A percentile compares a stretch with the other conserved stretches of the same genome.
Evolutionary conservation across 192 early-diverging fungal genomes (phyloP).

Genomic region (Rhizophlyctis rosea): DNA sequence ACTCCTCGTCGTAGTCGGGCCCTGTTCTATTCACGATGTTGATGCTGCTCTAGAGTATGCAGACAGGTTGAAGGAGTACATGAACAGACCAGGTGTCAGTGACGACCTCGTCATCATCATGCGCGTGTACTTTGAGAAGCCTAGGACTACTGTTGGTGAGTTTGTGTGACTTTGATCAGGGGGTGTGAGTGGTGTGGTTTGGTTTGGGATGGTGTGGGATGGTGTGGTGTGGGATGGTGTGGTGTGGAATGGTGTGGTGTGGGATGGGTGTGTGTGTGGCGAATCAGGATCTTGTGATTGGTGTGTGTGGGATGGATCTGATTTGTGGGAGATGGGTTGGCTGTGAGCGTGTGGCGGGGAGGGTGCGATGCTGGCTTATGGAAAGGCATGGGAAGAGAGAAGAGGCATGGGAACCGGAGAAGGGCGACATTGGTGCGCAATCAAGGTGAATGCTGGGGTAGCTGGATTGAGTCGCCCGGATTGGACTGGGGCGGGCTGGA

Average conservation of each 20-base stretch:
- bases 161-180: constrained; percentile 54
- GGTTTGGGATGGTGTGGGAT: constrained; percentile 31
- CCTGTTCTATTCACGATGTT: constrained; percentile 95
- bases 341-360: too few relatives aligned
- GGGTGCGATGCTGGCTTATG: too few relatives aligned
- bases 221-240: constrained; percentile 40
- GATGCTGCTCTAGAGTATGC: constrained; percentile 81
- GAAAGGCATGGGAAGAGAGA: too few relatives aligned
- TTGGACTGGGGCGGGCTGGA: too few relatives aligned
- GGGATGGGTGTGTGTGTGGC: too few relatives aligned
- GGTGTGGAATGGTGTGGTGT: constrained; percentile 35
- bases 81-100: constrained; percentile 35
- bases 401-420: too few relatives aligned
- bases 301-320: too few relatives aligned
- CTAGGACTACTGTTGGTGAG: constrained; percentile 82
- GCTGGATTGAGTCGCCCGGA: too few relatives aligned
- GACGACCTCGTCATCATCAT: constrained; percentile 87
- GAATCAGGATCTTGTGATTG: too few relatives aligned
- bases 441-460: too few relatives aligned
- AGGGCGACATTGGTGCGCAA: too few relatives aligned
- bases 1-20: constrained; percentile 87
- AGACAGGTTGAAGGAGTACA: not conserved
- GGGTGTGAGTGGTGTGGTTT: constrained; percentile 6
- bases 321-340: too few relatives aligned
- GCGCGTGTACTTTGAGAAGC: constrained; percentile 99